phyloP scores from a whole-genome alignment of 2,329 filamentous ascomycete species.

The Penicillium sumatraense region DNA sequence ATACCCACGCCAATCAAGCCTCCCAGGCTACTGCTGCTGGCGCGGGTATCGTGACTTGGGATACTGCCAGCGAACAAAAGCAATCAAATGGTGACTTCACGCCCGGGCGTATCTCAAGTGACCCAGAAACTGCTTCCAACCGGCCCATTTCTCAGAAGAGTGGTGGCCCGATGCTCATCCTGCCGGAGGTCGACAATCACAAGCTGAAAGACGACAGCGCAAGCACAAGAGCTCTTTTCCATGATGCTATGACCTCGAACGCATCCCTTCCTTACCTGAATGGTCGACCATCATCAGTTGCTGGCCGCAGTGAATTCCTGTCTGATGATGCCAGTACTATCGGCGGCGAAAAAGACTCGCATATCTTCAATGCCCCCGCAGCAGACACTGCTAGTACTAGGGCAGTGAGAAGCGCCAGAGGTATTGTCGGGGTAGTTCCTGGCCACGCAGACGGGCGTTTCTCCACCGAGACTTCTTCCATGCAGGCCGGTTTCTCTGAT shows the following conservation, averaged over 20 bases:
- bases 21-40: not conserved
- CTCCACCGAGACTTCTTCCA: slow-evolving; percentile 33
- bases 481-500: slow-evolving; percentile 12
- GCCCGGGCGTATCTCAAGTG: not conserved
- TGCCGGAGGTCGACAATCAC: slow-evolving; percentile 34
- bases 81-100: not conserved
- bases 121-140: slow-evolving; percentile 13
- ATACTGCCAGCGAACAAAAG: slow-evolving; percentile 12
- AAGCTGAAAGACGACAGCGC: slow-evolving; percentile 36
- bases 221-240: slow-evolving; percentile 39
- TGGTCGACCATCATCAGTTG: slow-evolving; percentile 28
- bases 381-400: slow-evolving; percentile 36
- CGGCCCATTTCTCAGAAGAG: slow-evolving; percentile 22
- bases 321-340: slow-evolving; percentile 36
- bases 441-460: slow-evolving; percentile 21
- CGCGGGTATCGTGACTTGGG: slow-evolving; percentile 8
- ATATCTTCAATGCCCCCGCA: slow-evolving; percentile 20
- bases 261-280: slow-evolving; percentile 20
- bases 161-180: slow-evolving; percentile 30
- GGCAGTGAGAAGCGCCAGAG: slow-evolving; percentile 33
- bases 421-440: slow-evolving; percentile 29
- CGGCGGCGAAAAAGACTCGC: slow-evolving; percentile 30
- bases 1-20: not conserved
- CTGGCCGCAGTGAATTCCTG: slow-evolving; percentile 35
- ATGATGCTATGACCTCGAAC: slow-evolving; percentile 30